Percentiles rank a stretch among this genome's conserved stretches.
Conservation (phyloP, 345 rosid genomes). For the Pugionium cornutum region DNA sequence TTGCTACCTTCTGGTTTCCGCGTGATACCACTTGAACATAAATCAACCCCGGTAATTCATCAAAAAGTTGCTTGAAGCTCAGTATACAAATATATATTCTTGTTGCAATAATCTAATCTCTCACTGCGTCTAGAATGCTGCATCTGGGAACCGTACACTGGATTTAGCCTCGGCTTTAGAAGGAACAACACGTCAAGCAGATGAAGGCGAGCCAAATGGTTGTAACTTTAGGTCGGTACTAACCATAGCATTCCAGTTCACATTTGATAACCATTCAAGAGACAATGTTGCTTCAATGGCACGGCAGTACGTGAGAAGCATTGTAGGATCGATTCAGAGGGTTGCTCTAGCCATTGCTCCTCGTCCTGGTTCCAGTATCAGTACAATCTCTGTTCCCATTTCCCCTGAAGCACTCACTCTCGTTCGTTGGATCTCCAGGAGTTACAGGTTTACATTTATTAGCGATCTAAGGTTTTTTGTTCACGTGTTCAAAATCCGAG, state of each 20-base stretch:
- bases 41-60: conserved; percentile 52
- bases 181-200: conserved; percentile 55
- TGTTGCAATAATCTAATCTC: conserved; percentile 14
- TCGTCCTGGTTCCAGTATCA: conserved; percentile 46
- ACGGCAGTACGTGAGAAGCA: conserved; percentile 82
- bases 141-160: conserved; percentile 67
- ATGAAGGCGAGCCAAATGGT: conserved; percentile 54
- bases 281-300: conserved; percentile 97
- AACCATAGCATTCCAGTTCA: conserved; percentile 91
- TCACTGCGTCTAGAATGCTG: conserved; percentile 53
- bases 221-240: conserved; percentile 79
- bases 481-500: neutral
- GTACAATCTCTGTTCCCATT: conserved; percentile 67
- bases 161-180: conserved; percentile 93
- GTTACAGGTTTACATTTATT: conserved; percentile 64
- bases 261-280: conserved; percentile 75
- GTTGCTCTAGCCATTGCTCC: conserved; percentile 96
- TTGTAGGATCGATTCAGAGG: conserved; percentile 94
- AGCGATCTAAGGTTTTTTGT: neutral
- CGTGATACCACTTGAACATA: conserved; percentile 84
- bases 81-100: neutral
- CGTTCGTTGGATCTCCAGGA: conserved; percentile 74
- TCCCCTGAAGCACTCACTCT: conserved; percentile 93
- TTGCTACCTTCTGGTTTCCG: conserved; percentile 90
- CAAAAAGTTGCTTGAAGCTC: neutral